Conservation (phyloP, 768 basidiomycete genomes). For the Amanita rubescens region DNA sequence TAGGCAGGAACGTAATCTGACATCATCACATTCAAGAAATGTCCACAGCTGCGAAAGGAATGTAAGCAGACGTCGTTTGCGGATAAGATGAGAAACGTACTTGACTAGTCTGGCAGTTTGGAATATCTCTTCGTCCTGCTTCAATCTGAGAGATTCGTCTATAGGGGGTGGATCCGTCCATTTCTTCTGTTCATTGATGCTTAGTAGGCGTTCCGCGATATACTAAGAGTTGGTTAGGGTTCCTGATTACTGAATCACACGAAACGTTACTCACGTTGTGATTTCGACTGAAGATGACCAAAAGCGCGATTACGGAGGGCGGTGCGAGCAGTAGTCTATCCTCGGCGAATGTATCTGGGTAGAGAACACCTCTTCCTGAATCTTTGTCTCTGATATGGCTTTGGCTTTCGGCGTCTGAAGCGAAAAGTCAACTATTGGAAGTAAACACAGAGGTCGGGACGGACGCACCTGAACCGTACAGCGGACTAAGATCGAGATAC, state of each 20-base stretch:
- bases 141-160: conserved; percentile 16
- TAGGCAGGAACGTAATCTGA: conserved; percentile 57
- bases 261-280: conserved; percentile 41
- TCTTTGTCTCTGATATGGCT: conserved; percentile 40
- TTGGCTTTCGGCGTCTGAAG: conserved; percentile 27
- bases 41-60: conserved; percentile 34
- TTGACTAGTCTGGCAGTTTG: conserved; percentile 49
- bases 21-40: conserved; percentile 47
- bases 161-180: conserved; percentile 37
- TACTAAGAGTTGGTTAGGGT: conserved; percentile 26
- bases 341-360: conserved; percentile 49
- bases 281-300: conserved; percentile 51
- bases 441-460: no score
- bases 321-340: conserved; percentile 44
- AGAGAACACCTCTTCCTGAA: conserved; percentile 43
- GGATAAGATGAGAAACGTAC: conserved; percentile 12
- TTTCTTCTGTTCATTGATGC: conserved; percentile 45
- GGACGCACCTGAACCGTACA: conserved; percentile 46
- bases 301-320: conserved; percentile 44
- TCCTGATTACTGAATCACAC: background rate
- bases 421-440: background rate
- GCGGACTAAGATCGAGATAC: conserved; percentile 49
- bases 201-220: conserved; percentile 43
- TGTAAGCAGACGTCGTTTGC: background rate
- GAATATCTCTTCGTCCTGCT: conserved; percentile 53